Evolutionary conservation across 371 early-diverging fungal species (phyloP).

Genomic region (Nematocida ironsii): DNA sequence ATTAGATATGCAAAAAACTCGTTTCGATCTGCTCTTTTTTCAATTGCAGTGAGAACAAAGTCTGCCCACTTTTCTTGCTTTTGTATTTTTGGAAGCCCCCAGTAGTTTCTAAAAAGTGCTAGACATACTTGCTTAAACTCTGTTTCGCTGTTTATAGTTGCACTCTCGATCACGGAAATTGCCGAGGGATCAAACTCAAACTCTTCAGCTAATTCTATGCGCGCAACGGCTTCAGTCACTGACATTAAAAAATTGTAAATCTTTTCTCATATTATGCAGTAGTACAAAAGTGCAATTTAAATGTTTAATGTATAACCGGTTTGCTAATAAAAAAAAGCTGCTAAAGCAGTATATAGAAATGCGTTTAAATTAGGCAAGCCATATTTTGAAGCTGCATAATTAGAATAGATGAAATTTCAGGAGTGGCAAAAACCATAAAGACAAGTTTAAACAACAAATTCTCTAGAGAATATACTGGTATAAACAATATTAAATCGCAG

Average conservation of each 20-base stretch:
- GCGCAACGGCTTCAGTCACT: slow-evolving; percentile 27
- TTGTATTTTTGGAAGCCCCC: slow-evolving; percentile 47
- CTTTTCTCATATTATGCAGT: neutral
- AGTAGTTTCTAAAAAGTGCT: slow-evolving; percentile 24
- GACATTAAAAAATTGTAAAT: slow-evolving; percentile 43
- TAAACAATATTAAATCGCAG: neutral
- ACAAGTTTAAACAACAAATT: neutral
- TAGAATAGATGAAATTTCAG: neutral
- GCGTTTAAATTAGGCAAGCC: no score
- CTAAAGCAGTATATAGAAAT: no score
- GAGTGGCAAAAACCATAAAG: neutral
- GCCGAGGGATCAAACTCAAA: slow-evolving; percentile 25
- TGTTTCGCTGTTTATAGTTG: neutral
- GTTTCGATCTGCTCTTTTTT: slow-evolving; percentile 18
- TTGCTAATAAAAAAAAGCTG: no score
- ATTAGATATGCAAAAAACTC: neutral
- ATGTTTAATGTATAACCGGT: no score
- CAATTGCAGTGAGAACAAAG: slow-evolving; percentile 9
- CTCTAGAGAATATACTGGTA: neutral
- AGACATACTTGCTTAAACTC: neutral
- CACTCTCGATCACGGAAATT: neutral
- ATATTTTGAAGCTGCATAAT: no score
- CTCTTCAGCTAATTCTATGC: slow-evolving; percentile 34
- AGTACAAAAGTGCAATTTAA: no score
- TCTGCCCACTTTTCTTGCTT: slow-evolving; percentile 38